Evolutionary conservation across 495 filamentous ascomycete species (phyloP), one percentile per base, ranked within the genome.

Genomic region (Letharia lupina): DNA sequence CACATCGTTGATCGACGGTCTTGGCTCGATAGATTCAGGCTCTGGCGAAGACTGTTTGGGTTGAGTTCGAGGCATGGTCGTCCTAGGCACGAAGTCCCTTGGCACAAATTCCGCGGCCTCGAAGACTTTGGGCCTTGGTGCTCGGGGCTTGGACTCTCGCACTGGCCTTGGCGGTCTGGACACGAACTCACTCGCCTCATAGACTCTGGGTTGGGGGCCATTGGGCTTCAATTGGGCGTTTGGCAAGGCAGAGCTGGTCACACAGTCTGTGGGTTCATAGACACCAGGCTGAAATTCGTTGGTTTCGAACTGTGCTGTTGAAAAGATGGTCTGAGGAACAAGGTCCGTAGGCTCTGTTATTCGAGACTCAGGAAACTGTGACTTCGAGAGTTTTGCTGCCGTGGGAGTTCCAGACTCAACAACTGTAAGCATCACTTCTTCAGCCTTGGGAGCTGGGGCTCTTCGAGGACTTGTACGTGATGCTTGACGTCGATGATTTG

Each of bases 1-100:
- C 37, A 73, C 69, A 9, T 73, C 70, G 12, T 66, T 65, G 35
- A 62, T 67, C 5, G 64, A 65, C 47, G 59, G 60, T 48, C 61
- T 67, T 23, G 62, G 56, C 57, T 62, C 71, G 57, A 65, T 57
- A 47, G 40, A 40, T 10, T 62, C 68, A 4, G 58, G 64, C 58
- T 66, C 64, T n/a, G 58, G 58, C 28, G 28, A 45, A 41, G 31
- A 37, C 28, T 58, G 64, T 28, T 61, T 56, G 28, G 41, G 47
- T 15, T 48, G 44, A 15, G 45, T 15, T 42, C 45, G 35, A 35
- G 58, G 39, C 33, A 61, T 35, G 31, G 45, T 33, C 8, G 64
- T 52, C 16, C 59, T 48, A 54, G 64, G 64, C 18, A 56, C 40
- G 37, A 62, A 66, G 5, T 66, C 64, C 37, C 45, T 42, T 40